Evolutionary conservation across 768 basidiomycete species (phyloP), one percentile per base, ranked within the genome.

Genomic region (Pholiota microspora): DNA sequence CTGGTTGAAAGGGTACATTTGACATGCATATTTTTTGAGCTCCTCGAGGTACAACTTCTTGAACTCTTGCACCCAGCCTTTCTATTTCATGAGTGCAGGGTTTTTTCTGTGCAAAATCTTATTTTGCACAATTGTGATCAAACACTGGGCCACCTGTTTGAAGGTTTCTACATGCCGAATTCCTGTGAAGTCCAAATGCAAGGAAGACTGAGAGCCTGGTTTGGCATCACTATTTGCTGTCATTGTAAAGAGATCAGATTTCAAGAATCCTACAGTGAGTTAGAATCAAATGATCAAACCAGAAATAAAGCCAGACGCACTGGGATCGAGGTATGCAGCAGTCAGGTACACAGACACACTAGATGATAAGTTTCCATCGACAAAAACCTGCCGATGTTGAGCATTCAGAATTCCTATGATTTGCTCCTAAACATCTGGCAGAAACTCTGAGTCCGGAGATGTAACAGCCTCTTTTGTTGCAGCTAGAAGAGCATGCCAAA

Each of bases 401-500:
- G 49, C 23, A 45, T 68, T 61, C 24, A 68, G 58, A 28, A 64
- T 47, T 7, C 46, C 59, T 16, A 58, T 53, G 32, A 67, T 53
- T 46, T 64, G 48, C 21, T 56, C 44, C 12, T 31, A 52, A 36
- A 63, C 60, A 13, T 57, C 45, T 35, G 7, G 1, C 8, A 59
- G 56, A 45, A 64, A 57, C 36, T 59, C 59, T 25, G 42, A 40
- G 23, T 25, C 36, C 8, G 31, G 25, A 42, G 56, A 29, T 24
- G 40, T 31, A 8, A 65, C 45, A 23, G 58, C 40, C 3, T 59
- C 53, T 7, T 61, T 48, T 7, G 59, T 64, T 4, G 60, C 44
- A 13, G 57, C 50, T 13, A 65, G 55, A 18, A 60, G 55, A 29
- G 69, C 67, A 54, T 68, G 67, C 69, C 67, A 68, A 44, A 66